phyloP scores from a whole-genome alignment of 345 rosid genomes.

The Salix dunnii region DNA sequence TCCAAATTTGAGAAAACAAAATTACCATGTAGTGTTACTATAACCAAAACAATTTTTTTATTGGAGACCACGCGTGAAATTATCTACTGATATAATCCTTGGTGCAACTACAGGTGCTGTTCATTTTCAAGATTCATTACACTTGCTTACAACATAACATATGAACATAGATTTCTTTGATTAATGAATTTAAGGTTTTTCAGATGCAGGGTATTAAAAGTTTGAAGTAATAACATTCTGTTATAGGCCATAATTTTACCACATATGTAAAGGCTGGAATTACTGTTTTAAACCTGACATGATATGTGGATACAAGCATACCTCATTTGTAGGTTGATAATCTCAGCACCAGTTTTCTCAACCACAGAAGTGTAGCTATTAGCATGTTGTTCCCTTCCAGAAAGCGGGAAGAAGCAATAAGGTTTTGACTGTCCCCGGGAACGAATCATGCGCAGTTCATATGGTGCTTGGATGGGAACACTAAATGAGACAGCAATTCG shows the following conservation, averaged over 20 bases:
- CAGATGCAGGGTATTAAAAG: neutral
- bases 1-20: neutral
- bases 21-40: neutral
- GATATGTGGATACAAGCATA: slow-evolving; percentile 25
- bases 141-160: neutral
- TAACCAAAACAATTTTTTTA: neutral
- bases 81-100: neutral
- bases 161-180: neutral
- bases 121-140: neutral
- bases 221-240: neutral
- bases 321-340: slow-evolving; percentile 88
- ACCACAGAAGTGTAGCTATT: slow-evolving; percentile 43
- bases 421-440: slow-evolving; percentile 37
- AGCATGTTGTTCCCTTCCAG: slow-evolving; percentile 41
- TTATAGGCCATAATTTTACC: neutral
- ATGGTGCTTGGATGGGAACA: slow-evolving; percentile 55
- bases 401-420: slow-evolving; percentile 61
- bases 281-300: neutral
- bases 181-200: neutral
- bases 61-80: neutral
- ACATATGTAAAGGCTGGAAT: neutral
- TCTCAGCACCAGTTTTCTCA: slow-evolving; percentile 53
- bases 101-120: neutral
- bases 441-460: slow-evolving; percentile 48
- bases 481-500: slow-evolving; percentile 68